Evolutionary conservation across 2,329 filamentous ascomycete genomes (phyloP), one percentile per base, ranked within the genome.

Genomic region (Fusarium algeriense): DNA sequence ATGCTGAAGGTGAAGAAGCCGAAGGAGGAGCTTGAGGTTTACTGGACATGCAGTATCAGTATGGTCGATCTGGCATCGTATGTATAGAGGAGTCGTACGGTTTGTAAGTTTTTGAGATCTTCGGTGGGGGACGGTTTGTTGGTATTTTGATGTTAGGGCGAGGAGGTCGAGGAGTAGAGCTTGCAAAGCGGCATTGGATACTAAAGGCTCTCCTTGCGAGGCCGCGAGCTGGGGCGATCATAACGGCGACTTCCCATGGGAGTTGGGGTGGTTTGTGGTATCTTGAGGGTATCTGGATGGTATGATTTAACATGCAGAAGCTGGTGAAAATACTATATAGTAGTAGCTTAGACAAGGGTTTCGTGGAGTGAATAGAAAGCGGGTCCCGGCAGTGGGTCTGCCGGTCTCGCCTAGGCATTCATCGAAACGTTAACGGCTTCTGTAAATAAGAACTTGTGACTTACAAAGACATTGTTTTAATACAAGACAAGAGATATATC

Each of bases 201-300:
- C 63, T 61, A 28, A 59, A 45, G 46, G 60, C 63, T 64, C 67
- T 70, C 45, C 49, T 54, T 9, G 52, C 11, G 49, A 78, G 67
- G 71, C 76, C 75, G 71, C 79, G 75, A 64, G 64, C 73, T 48
- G 76, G 58, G 37, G 53, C 26, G n/a, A 76, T 81, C 80, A 82
- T 82, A 48, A 69, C 60, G 43, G 46, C 15, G 35, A 52, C 65
- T 73, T 58, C 52, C 50, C 70, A 66, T 75, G 43, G 20, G 44
- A 19, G 45, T 57, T 44, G 45, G 19, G 38, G n/a, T 23, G 23
- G 20, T 49, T 14, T 9, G 15, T 46, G 34, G 64, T 30, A 43
- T 55, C 30, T 34, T 37, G 46, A 64, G 40, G 35, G 20, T 49
- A 46, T 49, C 26, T 58, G 44, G 53, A 35, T 46, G 32, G 43